Conservation (phyloP, 306 rosid genomes). For the Quercus parvula region DNA sequence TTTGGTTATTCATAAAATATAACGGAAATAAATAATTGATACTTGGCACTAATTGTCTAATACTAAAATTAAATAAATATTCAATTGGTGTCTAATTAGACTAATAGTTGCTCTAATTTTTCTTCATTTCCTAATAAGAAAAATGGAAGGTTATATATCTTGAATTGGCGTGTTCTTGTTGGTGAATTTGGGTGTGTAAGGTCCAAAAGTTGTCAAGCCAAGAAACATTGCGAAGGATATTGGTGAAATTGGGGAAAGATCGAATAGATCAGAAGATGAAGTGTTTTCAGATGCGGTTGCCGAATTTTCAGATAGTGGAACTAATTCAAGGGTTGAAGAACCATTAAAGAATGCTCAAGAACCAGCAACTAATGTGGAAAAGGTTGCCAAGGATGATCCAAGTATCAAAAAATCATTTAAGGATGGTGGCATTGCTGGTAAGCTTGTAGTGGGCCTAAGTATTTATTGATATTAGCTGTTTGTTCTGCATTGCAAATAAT, state of each 20-base stretch:
- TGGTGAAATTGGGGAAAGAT: constrained; percentile 24
- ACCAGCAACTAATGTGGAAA: constrained; percentile 29
- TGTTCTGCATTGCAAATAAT: neutral
- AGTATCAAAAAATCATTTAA: constrained; percentile 21
- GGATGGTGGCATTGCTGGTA: constrained; percentile 37
- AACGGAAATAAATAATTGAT: neutral
- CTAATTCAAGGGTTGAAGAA: constrained; percentile 16
- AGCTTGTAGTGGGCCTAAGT: neutral
- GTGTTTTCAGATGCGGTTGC: constrained; percentile 71
- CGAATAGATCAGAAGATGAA: constrained; percentile 50
- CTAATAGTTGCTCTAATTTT: neutral
- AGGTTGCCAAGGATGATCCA: constrained; percentile 20
- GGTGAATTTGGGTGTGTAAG: constrained; percentile 31
- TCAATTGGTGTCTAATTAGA: too few relatives aligned
- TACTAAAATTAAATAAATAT: too few relatives aligned
- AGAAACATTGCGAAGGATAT: constrained; percentile 30
- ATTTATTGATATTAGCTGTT: neutral
- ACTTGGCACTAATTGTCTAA: neutral
- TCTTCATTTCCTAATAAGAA: neutral
- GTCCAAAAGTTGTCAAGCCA: constrained; percentile 33
- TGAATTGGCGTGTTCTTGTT: constrained; percentile 12
- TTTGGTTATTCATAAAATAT: neutral
- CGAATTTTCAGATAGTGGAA: constrained; percentile 53
- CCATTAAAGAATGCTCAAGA: constrained; percentile 18
- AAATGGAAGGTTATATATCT: neutral